Evolutionary conservation across 2,329 filamentous ascomycete species (phyloP).

Genomic region (Diaporthe sp.): DNA sequence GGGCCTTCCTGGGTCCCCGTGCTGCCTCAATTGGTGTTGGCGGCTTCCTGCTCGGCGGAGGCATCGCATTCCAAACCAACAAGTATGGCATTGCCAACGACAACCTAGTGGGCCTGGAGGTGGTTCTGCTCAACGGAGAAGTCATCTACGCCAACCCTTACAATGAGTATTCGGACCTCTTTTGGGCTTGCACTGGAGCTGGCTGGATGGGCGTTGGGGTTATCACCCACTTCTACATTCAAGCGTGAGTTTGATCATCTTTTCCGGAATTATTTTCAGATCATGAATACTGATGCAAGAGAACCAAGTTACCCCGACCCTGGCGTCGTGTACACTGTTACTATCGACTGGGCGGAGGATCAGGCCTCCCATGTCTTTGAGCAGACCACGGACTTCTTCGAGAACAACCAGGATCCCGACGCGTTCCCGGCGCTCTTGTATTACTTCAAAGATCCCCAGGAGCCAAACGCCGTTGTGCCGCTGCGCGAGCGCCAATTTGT

Average conservation of each 20-base stretch:
- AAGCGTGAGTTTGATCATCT: constrained; percentile 18
- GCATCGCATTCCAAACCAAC: constrained; percentile 33
- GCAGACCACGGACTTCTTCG: constrained; percentile 28
- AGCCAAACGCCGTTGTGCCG: constrained; percentile 23
- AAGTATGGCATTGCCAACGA: constrained; percentile 29
- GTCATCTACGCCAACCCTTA: constrained; percentile 37
- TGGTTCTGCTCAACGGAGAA: constrained; percentile 31
- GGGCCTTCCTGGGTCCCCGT: constrained; percentile 33
- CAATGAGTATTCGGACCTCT: constrained; percentile 32
- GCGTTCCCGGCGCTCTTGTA: constrained; percentile 30
- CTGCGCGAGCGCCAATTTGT: constrained; percentile 31
- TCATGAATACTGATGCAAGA: neutral
- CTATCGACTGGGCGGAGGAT: constrained; percentile 29
- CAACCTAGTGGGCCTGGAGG: constrained; percentile 31
- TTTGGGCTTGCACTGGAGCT: constrained; percentile 35
- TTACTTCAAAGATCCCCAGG: constrained; percentile 30
- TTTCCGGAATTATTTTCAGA: neutral
- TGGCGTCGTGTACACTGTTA: constrained; percentile 22
- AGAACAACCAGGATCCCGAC: constrained; percentile 32
- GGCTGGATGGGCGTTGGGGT: constrained; percentile 33
- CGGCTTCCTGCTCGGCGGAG: constrained; percentile 34
- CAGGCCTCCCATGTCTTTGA: constrained; percentile 29
- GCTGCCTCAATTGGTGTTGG: constrained; percentile 32
- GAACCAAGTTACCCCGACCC: constrained; percentile 32
- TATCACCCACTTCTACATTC: constrained; percentile 34